Conservation (phyloP, 2,329 filamentous ascomycete species). For the Ascochyta viciae-villosae region DNA sequence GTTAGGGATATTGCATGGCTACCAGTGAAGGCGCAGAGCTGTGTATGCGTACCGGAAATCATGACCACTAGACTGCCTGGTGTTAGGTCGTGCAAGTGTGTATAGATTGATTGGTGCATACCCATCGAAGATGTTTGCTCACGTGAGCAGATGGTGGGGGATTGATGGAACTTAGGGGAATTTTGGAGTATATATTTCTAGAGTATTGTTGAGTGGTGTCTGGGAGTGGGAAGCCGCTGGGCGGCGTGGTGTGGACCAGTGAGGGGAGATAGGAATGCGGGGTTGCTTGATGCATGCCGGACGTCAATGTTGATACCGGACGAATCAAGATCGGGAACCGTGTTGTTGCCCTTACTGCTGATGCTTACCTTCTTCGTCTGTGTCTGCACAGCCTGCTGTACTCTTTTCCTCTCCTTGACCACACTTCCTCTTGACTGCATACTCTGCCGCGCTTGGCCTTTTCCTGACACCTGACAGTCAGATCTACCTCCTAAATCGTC, state of each 20-base stretch:
- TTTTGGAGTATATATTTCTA: conserved; percentile 2
- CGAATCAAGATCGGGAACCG: background rate
- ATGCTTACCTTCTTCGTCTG: background rate
- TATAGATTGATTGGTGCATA: background rate
- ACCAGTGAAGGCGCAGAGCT: background rate
- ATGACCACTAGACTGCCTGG: conserved; percentile 43
- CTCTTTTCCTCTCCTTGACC: too few relatives aligned
- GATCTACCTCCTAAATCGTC: too few relatives aligned
- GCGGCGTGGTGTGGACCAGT: background rate
- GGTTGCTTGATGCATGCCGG: background rate
- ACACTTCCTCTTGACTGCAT: too few relatives aligned
- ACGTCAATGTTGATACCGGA: background rate
- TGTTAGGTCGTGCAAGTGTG: background rate
- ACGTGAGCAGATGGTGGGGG: conserved; percentile 11
- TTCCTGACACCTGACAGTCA: too few relatives aligned
- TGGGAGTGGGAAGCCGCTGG: too few relatives aligned
- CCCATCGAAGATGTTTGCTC: conserved; percentile 13
- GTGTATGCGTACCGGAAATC: conserved; percentile 32
- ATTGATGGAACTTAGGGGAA: background rate
- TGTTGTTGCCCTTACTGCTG: background rate
- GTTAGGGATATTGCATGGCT: too few relatives aligned
- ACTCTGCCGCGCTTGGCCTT: too few relatives aligned
- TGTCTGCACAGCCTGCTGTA: too few relatives aligned
- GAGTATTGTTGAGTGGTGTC: too few relatives aligned
- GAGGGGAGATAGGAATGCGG: background rate